A percentile compares a stretch with the other conserved stretches of the same genome.
phyloP scores from a whole-genome alignment of 495 filamentous ascomycete genomes.

The Penicillium pulvis region DNA sequence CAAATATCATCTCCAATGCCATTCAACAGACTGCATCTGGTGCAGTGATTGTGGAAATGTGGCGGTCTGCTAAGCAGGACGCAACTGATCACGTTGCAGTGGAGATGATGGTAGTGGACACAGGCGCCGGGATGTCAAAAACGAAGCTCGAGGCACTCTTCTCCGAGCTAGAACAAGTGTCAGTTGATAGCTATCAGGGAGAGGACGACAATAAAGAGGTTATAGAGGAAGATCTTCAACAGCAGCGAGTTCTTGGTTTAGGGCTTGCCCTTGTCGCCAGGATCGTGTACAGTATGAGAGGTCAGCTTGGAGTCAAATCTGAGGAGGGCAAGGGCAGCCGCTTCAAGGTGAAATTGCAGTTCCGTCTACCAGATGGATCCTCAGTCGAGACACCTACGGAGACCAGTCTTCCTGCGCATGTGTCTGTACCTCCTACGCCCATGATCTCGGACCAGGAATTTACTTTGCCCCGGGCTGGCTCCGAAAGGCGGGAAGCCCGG shows the following conservation, averaged over 20 bases:
- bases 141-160: conserved; percentile 77
- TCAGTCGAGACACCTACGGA: conserved; percentile 3
- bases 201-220: conserved; percentile 10
- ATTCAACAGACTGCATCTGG: conserved; percentile 79
- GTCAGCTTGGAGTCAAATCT: conserved; percentile 84
- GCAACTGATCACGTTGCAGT: conserved; percentile 54
- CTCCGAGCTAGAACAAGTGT: conserved; percentile 84
- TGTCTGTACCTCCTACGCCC: conserved; percentile 15
- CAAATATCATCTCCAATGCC: conserved; percentile 84
- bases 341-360: conserved; percentile 58
- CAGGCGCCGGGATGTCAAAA: conserved; percentile 75
- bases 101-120: conserved; percentile 77
- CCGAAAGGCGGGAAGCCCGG: conserved; percentile 12
- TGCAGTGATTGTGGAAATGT: conserved; percentile 67
- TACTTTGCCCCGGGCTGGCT: conserved; percentile 30
- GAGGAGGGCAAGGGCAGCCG: conserved; percentile 84
- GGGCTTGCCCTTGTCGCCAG: conserved; percentile 86
- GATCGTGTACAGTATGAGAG: conserved; percentile 86
- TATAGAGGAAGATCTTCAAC: conserved; percentile 10
- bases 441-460: conserved; percentile 36
- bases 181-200: conserved; percentile 45
- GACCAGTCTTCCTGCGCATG: background rate
- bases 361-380: conserved; percentile 32
- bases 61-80: conserved; percentile 47
- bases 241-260: conserved; percentile 65